A percentile compares a stretch with the other conserved stretches of the same genome.
Evolutionary conservation across 23 red algal genomes (phyloP).

Genomic region (Gracilaria domingensis): DNA sequence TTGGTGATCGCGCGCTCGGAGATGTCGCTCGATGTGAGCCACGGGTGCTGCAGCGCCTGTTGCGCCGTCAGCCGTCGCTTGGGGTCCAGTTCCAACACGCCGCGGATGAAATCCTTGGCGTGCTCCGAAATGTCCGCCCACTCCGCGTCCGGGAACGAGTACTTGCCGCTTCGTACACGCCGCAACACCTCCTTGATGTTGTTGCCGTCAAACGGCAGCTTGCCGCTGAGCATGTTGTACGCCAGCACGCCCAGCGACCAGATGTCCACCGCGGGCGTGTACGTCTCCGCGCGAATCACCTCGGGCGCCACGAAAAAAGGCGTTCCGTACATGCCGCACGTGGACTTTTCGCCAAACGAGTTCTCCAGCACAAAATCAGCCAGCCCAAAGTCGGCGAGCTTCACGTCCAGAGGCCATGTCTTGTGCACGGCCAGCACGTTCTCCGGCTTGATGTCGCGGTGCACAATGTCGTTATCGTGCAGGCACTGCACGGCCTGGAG

Average conservation of each 20-base stretch:
- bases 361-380: conserved; percentile 89
- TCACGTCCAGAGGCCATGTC: conserved; percentile 82
- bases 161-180: conserved; percentile 70
- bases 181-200: conserved; percentile 90
- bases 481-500: conserved; percentile 77
- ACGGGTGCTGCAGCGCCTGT: conserved; percentile 77
- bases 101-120: conserved; percentile 85
- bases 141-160: conserved; percentile 77
- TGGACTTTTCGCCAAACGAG: conserved; percentile 83
- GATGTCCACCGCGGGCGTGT: conserved; percentile 89
- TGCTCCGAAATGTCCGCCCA: conserved; percentile 91
- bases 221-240: conserved; percentile 96
- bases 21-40: conserved; percentile 65
- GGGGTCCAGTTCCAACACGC: conserved; percentile 86
- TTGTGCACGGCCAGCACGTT: conserved; percentile 83
- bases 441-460: conserved; percentile 94
- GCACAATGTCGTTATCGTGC: conserved; percentile 88
- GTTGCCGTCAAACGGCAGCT: conserved; percentile 93
- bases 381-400: conserved; percentile 98
- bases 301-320: conserved; percentile 97
- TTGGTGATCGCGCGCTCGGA: conserved; percentile 67
- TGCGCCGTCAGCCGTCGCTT: conserved; percentile 73
- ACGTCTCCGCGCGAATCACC: conserved; percentile 82
- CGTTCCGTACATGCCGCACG: conserved; percentile 91
- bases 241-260: conserved; percentile 97